Evolutionary conservation across 768 basidiomycete genomes (phyloP).

Genomic region (Lyophyllum semitale): DNA sequence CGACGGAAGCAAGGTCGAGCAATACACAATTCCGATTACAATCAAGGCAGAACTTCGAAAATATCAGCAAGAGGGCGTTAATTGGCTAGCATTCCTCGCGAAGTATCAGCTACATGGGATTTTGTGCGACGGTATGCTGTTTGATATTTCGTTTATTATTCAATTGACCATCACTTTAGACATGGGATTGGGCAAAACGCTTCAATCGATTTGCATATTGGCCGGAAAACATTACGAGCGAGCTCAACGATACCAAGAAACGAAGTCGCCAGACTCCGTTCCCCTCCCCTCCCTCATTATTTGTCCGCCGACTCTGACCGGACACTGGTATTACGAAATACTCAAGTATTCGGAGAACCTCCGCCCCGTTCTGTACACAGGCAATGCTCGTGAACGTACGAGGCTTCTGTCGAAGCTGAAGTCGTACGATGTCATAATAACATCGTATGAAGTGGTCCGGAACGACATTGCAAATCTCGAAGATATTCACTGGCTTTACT

Average conservation of each 20-base stretch:
- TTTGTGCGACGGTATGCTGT: slow-evolving; percentile 84
- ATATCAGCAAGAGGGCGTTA: slow-evolving; percentile 98
- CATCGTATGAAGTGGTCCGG: slow-evolving; percentile 96
- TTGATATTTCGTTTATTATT: background rate
- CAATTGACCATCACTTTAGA: slow-evolving; percentile 48
- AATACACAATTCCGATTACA: slow-evolving; percentile 80
- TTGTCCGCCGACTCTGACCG: slow-evolving; percentile 96
- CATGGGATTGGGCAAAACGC: slow-evolving; percentile 98
- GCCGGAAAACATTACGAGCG: slow-evolving; percentile 94
- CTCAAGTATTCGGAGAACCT: slow-evolving; percentile 88
- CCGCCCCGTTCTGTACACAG: slow-evolving; percentile 85
- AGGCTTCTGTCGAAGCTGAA: slow-evolving; percentile 65
- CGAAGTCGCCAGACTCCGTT: slow-evolving; percentile 70
- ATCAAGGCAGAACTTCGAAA: slow-evolving; percentile 95
- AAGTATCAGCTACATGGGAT: slow-evolving; percentile 98
- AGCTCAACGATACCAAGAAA: slow-evolving; percentile 62
- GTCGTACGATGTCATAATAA: slow-evolving; percentile 88
- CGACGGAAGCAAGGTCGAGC: slow-evolving; percentile 92
- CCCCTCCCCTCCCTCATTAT: slow-evolving; percentile 94
- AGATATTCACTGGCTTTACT: slow-evolving; percentile 86
- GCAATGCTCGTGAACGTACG: slow-evolving; percentile 80
- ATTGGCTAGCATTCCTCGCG: slow-evolving; percentile 97
- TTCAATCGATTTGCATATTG: slow-evolving; percentile 97
- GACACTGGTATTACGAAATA: slow-evolving; percentile 99
- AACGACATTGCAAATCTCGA: slow-evolving; percentile 85